Conservation (phyloP, 2,329 filamentous ascomycete genomes). For the Xylariaceae sp. region DNA sequence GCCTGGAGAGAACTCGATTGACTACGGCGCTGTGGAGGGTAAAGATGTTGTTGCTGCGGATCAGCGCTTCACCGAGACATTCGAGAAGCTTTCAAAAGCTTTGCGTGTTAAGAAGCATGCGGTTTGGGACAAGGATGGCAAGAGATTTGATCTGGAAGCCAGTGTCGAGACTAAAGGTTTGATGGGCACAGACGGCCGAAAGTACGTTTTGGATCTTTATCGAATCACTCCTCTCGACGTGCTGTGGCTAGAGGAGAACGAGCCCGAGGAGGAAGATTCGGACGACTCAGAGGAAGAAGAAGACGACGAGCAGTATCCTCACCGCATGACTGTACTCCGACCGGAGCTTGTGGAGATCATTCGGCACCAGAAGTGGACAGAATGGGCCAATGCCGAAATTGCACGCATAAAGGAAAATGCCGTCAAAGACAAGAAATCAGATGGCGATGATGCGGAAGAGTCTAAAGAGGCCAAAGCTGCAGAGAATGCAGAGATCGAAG, state of each 20-base stretch:
- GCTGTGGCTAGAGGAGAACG: conserved; percentile 79
- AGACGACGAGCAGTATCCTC: conserved; percentile 67
- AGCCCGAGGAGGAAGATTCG: conserved; percentile 42
- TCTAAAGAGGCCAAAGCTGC: conserved; percentile 34
- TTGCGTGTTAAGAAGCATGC: conserved; percentile 90
- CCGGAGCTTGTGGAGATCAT: conserved; percentile 87
- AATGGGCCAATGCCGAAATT: conserved; percentile 81
- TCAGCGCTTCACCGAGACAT: conserved; percentile 77
- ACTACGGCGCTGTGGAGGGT: conserved; percentile 96
- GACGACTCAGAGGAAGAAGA: conserved; percentile 44
- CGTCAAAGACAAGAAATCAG: conserved; percentile 29
- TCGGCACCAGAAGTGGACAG: conserved; percentile 79
- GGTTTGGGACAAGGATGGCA: conserved; percentile 96
- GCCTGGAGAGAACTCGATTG: conserved; percentile 96
- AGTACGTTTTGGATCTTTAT: conserved; percentile 97
- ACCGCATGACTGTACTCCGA: conserved; percentile 92
- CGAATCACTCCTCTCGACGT: conserved; percentile 91
- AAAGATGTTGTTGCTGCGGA: conserved; percentile 93
- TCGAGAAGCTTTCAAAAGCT: conserved; percentile 86
- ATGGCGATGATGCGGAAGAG: conserved; percentile 19
- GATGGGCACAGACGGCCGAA: conserved; percentile 92
- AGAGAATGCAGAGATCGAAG: conserved; percentile 44
- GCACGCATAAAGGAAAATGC: conserved; percentile 48
- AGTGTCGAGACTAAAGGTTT: conserved; percentile 98
- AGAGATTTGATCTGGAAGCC: conserved; percentile 85